Percentiles rank a stretch among this genome's conserved stretches.
Evolutionary conservation across 306 rosid species (phyloP).

Genomic region (Vigna nakashimae): DNA sequence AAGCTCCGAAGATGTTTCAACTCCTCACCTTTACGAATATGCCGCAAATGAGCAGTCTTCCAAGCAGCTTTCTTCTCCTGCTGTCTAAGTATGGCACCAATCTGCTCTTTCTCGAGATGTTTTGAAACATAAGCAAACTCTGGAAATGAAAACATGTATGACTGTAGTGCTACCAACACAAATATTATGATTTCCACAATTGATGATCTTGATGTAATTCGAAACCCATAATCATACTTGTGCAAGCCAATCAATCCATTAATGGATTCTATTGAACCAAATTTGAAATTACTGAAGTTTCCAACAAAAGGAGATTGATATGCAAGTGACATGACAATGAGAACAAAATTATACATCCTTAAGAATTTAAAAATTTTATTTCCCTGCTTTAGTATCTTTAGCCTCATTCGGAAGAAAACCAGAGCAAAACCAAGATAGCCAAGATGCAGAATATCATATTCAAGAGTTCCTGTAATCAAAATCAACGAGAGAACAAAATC

Average conservation of each 20-base stretch:
- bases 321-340: constrained; percentile 86
- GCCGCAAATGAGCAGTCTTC: constrained; percentile 83
- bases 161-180: constrained; percentile 84
- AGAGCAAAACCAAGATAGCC: constrained; percentile 97
- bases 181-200: constrained; percentile 90
- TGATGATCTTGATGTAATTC: constrained; percentile 88
- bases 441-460: constrained; percentile 90
- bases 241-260: constrained; percentile 80
- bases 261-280: constrained; percentile 65
- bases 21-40: constrained; percentile 76
- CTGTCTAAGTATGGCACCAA: constrained; percentile 82
- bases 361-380: constrained; percentile 76
- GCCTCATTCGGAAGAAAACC: constrained; percentile 81
- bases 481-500: constrained; percentile 87
- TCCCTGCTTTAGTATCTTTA: constrained; percentile 83
- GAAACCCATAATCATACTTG: constrained; percentile 90
- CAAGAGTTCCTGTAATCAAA: constrained; percentile 92
- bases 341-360: constrained; percentile 81
- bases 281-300: constrained; percentile 58
- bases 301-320: constrained; percentile 95
- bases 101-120: constrained; percentile 92
- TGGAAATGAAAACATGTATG: constrained; percentile 79
- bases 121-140: constrained; percentile 83
- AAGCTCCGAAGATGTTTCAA: constrained; percentile 75
- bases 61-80: constrained; percentile 90